These are phyloP conservation scores for Yarrowia sp. DNA, from an alignment of 805 yeast genomes.

Conservation along the genomic window DNA sequence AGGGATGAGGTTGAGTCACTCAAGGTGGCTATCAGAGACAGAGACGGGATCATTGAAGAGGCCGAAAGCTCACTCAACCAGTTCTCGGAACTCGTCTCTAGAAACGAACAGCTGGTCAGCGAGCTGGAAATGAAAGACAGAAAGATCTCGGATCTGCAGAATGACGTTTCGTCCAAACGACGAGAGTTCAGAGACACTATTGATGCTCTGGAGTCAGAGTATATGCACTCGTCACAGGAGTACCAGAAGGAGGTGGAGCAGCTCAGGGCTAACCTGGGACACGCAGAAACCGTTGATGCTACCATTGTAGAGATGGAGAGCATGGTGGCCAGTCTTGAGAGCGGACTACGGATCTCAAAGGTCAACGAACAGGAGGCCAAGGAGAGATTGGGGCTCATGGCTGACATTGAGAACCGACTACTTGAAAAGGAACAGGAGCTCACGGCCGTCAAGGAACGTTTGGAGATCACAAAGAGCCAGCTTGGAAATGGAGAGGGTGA, in stretches of 20 bases:
- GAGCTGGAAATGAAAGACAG: slow-evolving; percentile 33
- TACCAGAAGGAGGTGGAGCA: slow-evolving; percentile 31
- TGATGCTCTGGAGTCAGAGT: slow-evolving; percentile 33
- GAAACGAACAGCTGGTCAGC: slow-evolving; percentile 17
- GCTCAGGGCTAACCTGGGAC: slow-evolving; percentile 29
- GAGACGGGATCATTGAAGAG: slow-evolving; percentile 22
- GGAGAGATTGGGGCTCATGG: slow-evolving; percentile 37
- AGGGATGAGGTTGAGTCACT: background rate
- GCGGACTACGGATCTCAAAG: slow-evolving; percentile 30
- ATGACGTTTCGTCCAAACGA: slow-evolving; percentile 35
- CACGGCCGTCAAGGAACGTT: slow-evolving; percentile 27
- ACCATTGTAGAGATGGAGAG: slow-evolving; percentile 33
- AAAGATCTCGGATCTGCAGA: slow-evolving; percentile 32
- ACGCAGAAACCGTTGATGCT: slow-evolving; percentile 30
- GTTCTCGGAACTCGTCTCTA: slow-evolving; percentile 8
- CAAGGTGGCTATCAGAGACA: background rate
- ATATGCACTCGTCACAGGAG: slow-evolving; percentile 30
- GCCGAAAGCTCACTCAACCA: slow-evolving; percentile 10
- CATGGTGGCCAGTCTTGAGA: slow-evolving; percentile 32
- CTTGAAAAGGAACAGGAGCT: slow-evolving; percentile 36
- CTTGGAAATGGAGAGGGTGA: background rate
- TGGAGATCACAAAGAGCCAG: slow-evolving; percentile 26
- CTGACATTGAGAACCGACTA: slow-evolving; percentile 39
- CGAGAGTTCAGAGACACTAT: slow-evolving; percentile 37
- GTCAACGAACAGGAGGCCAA: slow-evolving; percentile 34